Evolutionary conservation across 805 yeast genomes (phyloP), one percentile per base, ranked within the genome.

Genomic region (Metschnikowia cerradonensis): DNA sequence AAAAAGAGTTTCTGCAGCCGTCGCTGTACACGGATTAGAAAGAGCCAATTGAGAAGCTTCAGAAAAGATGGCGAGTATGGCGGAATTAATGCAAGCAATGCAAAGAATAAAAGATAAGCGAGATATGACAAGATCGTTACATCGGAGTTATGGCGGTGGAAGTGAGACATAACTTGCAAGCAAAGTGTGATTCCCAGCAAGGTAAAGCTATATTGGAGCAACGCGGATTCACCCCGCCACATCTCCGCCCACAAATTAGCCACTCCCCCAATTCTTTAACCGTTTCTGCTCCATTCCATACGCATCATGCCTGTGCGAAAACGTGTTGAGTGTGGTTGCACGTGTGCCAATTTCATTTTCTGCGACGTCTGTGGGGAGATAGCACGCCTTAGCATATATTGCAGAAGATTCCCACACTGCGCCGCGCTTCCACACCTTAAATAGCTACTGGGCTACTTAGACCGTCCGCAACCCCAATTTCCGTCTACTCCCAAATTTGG

Each of bases 331-430:
- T 39, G 38, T 22, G 23, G 37, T 42, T 42, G 37, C 45, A 42
- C 45, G 45, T 42, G 45, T 42, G 45, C 45, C 38, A 42, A 42
- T 42, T 40, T 40, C 31, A 39, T 22, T 20, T 20, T 7, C 32
- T 33, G 45, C 45, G 45, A 32, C 36, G 22, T 37, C 19, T 35
- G 38, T 15, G 42, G 36, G 26, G 35, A 32, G 33, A 40, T 13
- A 31, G 20, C 45, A 33, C 15, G 37, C 43, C 33, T 30, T 23
- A 13, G 38, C 45, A 42, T 42, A 33, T 42, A 42, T 42, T 42
- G 38, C 45, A 20, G 31, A 22, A 34, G 36, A 33, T 42, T 40
- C 43, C 43, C 43, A 39, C 45, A 13, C 38, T 31, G 32, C 19
- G 38, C 38, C 45, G 45, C 45, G 34, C 38, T 34, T 33, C 30